Conservation (phyloP, 2,329 filamentous ascomycete species). For the Trichoderma afroharzianum region DNA sequence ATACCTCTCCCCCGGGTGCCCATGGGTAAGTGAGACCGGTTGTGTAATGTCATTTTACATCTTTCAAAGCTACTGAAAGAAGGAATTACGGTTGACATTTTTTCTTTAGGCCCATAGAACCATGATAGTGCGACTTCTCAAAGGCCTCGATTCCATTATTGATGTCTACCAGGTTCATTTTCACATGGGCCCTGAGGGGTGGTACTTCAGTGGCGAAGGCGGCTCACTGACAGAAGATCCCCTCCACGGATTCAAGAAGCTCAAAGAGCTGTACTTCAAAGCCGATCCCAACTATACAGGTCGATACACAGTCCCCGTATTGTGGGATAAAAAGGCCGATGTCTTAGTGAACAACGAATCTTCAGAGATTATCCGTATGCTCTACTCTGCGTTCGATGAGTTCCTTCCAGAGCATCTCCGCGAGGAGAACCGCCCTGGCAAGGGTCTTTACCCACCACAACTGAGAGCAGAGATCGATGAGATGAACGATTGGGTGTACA, state of each 20-base stretch:
- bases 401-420: conserved; percentile 50
- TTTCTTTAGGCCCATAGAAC: conserved; percentile 61
- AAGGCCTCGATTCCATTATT: conserved; percentile 68
- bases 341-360: conserved; percentile 81
- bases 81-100: neutral
- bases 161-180: conserved; percentile 66
- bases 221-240: conserved; percentile 52
- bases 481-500: conserved; percentile 66
- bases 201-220: conserved; percentile 49
- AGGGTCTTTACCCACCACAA: conserved; percentile 55
- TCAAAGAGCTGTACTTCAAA: conserved; percentile 68
- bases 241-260: conserved; percentile 61
- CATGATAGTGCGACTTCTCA: conserved; percentile 67
- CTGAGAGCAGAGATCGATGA: conserved; percentile 57
- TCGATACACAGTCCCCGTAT: conserved; percentile 69
- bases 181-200: conserved; percentile 56
- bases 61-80: neutral
- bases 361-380: conserved; percentile 79
- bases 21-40: conserved; percentile 47
- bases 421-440: conserved; percentile 45
- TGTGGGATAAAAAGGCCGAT: conserved; percentile 66
- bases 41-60: neutral
- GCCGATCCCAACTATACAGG: conserved; percentile 64
- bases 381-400: conserved; percentile 70
- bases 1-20: conserved; percentile 59